Percentiles rank a stretch among this genome's conserved stretches.
These are phyloP conservation scores for Metschnikowia borealis DNA, from an alignment of 805 yeast genomes.

Conservation along the genomic window DNA sequence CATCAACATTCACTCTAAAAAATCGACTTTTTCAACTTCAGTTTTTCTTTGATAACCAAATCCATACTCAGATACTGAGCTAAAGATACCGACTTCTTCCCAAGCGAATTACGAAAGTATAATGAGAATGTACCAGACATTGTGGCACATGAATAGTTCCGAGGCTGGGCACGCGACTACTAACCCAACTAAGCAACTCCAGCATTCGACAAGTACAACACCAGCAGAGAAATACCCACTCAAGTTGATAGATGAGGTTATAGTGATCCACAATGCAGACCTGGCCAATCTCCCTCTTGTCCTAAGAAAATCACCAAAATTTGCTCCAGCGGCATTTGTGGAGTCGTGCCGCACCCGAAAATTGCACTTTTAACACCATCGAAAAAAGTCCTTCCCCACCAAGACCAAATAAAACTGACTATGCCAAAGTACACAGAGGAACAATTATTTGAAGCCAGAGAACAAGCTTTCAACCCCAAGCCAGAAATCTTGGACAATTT, in stretches of 20 bases:
- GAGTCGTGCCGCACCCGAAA: conserved; percentile 15
- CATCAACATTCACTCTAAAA: background rate
- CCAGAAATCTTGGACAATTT: conserved; percentile 64
- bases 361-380: conserved; percentile 5
- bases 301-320: no score
- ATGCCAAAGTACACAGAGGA: conserved; percentile 68
- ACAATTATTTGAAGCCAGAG: conserved; percentile 56
- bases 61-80: no score
- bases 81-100: no score
- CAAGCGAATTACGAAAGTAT: background rate
- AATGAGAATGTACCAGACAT: background rate
- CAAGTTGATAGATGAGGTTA: background rate
- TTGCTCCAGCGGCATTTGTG: background rate
- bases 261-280: no score
- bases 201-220: background rate
- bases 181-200: background rate
- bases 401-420: background rate
- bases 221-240: background rate
- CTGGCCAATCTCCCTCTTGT: background rate
- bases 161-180: background rate
- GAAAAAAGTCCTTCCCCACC: conserved; percentile 2
- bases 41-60: no score
- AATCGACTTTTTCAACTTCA: no score
- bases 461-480: conserved; percentile 55
- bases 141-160: background rate